Conservation (phyloP, 2,329 filamentous ascomycete species). For the Colletotrichum sp. region DNA sequence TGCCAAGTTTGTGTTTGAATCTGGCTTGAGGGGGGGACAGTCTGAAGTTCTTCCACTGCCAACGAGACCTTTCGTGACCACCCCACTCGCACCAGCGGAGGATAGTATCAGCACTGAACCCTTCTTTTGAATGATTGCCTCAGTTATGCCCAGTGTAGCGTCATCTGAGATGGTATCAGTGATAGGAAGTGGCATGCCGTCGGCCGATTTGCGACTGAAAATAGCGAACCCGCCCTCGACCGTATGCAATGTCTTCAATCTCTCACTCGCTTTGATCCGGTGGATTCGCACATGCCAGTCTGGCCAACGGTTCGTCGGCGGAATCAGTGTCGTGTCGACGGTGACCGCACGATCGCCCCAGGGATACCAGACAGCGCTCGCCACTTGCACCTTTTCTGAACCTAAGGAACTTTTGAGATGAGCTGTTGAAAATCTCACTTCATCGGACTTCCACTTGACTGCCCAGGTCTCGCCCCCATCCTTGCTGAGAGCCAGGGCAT, state of each 20-base stretch:
- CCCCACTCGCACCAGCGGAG: background rate
- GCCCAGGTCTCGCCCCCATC: conserved; percentile 36
- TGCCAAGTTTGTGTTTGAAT: conserved; percentile 31
- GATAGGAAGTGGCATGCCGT: background rate
- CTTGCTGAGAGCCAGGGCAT: conserved; percentile 30
- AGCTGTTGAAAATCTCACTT: conserved; percentile 12
- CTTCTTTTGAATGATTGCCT: background rate
- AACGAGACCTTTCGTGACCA: background rate
- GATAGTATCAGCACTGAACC: background rate
- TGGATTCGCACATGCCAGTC: conserved; percentile 37
- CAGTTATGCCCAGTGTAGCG: background rate
- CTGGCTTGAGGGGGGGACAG: conserved; percentile 24
- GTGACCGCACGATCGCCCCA: conserved; percentile 31
- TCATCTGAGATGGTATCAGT: background rate
- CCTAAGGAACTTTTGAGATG: background rate
- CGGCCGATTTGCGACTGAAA: background rate
- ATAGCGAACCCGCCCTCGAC: conserved; percentile 30
- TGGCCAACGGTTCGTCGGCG: conserved; percentile 34
- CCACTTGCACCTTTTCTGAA: background rate
- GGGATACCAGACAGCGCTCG: conserved; percentile 24
- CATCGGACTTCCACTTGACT: conserved; percentile 32
- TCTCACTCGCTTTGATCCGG: background rate
- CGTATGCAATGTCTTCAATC: conserved; percentile 1
- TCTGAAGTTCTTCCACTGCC: background rate
- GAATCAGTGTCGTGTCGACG: conserved; percentile 31